Conservation (phyloP, 805 yeast species). For the Starmerella sirachaensis region DNA sequence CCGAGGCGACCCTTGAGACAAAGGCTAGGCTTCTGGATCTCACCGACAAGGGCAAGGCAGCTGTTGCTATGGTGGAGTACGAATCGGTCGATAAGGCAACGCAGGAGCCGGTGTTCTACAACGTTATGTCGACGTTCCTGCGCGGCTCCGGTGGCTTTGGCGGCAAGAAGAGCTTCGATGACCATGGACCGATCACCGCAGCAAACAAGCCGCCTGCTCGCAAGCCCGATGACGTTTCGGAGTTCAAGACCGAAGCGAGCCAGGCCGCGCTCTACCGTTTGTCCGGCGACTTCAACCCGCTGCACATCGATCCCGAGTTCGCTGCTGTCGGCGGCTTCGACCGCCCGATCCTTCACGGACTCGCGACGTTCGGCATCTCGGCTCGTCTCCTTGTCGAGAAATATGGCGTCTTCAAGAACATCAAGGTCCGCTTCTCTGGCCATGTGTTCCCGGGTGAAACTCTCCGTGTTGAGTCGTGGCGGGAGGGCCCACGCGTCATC, state of each 20-base stretch:
- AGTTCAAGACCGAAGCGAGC: slow-evolving; percentile 48
- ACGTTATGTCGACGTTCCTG: slow-evolving; percentile 74
- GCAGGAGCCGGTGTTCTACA: slow-evolving; percentile 61
- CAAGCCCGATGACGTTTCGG: slow-evolving; percentile 54
- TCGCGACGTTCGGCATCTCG: slow-evolving; percentile 74
- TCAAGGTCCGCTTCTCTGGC: slow-evolving; percentile 82
- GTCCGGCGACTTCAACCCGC: slow-evolving; percentile 89
- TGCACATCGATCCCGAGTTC: slow-evolving; percentile 85
- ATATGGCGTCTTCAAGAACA: slow-evolving; percentile 69
- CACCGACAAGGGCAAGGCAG: slow-evolving; percentile 76
- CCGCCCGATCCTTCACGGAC: slow-evolving; percentile 83
- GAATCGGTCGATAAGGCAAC: slow-evolving; percentile 58
- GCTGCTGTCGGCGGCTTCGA: slow-evolving; percentile 81
- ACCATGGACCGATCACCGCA: slow-evolving; percentile 50
- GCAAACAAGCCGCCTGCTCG: slow-evolving; percentile 51
- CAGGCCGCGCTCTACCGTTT: slow-evolving; percentile 85
- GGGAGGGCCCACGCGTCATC: slow-evolving; percentile 50
- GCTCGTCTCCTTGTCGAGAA: slow-evolving; percentile 66
- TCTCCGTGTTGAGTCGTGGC: slow-evolving; percentile 74
- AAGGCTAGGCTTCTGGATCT: slow-evolving; percentile 58
- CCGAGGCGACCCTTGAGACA: slow-evolving; percentile 51
- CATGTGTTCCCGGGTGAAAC: slow-evolving; percentile 93
- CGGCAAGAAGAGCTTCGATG: slow-evolving; percentile 40
- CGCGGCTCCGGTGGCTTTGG: slow-evolving; percentile 54
- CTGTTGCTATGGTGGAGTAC: slow-evolving; percentile 60